These are phyloP conservation scores for Paratrypanosoma confusum DNA, from an alignment of 208 protist genomes.

Conservation along the genomic window DNA sequence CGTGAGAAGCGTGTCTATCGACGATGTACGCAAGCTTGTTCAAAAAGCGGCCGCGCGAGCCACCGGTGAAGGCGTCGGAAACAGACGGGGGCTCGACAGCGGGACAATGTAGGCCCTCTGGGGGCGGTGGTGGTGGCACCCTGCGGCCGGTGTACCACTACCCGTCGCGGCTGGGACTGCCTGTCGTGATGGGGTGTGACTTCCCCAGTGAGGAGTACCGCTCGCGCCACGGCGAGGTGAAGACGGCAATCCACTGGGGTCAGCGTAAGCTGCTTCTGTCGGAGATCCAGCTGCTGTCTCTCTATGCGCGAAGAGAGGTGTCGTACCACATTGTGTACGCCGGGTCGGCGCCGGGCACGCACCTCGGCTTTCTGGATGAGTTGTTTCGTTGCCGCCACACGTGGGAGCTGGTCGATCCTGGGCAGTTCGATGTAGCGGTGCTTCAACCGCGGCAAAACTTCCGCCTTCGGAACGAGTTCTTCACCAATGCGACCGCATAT, in stretches of 20 bases:
- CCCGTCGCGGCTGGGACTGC: conserved; percentile 62
- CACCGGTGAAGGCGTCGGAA: not conserved
- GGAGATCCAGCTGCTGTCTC: conserved; percentile 90
- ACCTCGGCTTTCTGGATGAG: conserved; percentile 83
- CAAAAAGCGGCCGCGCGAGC: conserved; percentile 13
- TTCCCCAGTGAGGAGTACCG: conserved; percentile 77
- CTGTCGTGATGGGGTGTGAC: conserved; percentile 40
- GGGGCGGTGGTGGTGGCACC: too few relatives aligned
- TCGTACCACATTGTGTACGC: conserved; percentile 92
- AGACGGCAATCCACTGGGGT: conserved; percentile 92
- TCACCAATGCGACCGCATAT: conserved; percentile 90
- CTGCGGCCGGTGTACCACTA: conserved; percentile 58
- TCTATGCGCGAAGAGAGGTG: conserved; percentile 52
- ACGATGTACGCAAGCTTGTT: conserved; percentile 24
- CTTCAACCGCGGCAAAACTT: conserved; percentile 58
- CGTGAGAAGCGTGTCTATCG: too few relatives aligned
- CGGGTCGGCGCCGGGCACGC: conserved; percentile 91
- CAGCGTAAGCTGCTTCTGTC: conserved; percentile 93
- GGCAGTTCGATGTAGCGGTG: conserved; percentile 71
- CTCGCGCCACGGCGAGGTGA: conserved; percentile 69
- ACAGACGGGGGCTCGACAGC: not conserved
- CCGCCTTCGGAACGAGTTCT: conserved; percentile 87
- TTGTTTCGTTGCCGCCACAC: conserved; percentile 76
- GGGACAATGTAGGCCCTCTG: not conserved
- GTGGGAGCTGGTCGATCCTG: conserved; percentile 92